Evolutionary conservation across 305 asterid species (phyloP).

Genomic region (Fraxinus nigra): DNA sequence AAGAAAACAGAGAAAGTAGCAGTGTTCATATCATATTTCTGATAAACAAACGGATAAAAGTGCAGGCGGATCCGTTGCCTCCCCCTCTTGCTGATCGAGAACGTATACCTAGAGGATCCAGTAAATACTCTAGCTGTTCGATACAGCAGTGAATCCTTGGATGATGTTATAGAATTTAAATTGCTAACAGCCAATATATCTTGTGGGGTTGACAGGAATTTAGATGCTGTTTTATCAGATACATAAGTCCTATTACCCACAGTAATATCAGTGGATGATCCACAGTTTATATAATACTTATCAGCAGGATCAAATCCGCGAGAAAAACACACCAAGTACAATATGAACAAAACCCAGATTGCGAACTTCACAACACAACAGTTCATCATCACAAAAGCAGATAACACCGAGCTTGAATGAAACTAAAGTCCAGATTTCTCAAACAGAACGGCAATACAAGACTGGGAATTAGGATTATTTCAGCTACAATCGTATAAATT

Average conservation of each 20-base stretch:
- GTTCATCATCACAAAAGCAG: conserved; percentile 39
- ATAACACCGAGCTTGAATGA: conserved; percentile 25
- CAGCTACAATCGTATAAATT: background rate
- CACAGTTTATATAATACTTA: conserved; percentile 59
- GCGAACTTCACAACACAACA: conserved; percentile 33
- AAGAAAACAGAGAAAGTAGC: conserved; percentile 73
- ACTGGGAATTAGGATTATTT: background rate
- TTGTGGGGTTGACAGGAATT: conserved; percentile 48
- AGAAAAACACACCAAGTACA: conserved; percentile 45
- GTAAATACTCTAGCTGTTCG: conserved; percentile 69
- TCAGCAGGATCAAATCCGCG: conserved; percentile 62
- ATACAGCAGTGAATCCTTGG: conserved; percentile 42
- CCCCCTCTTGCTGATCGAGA: conserved; percentile 47
- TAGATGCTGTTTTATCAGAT: conserved; percentile 59
- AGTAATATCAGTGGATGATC: conserved; percentile 46
- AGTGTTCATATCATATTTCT: conserved; percentile 45
- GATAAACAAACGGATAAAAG: conserved; percentile 55
- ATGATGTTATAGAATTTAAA: conserved; percentile 37
- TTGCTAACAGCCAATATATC: conserved; percentile 51
- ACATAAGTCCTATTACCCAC: conserved; percentile 48
- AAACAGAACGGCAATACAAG: background rate
- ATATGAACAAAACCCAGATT: conserved; percentile 38
- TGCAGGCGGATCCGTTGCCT: conserved; percentile 82
- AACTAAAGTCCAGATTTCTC: background rate
- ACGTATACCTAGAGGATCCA: conserved; percentile 53